Conservation (phyloP, 1,284 basidiomycete species). For the Ustilago lituana region DNA sequence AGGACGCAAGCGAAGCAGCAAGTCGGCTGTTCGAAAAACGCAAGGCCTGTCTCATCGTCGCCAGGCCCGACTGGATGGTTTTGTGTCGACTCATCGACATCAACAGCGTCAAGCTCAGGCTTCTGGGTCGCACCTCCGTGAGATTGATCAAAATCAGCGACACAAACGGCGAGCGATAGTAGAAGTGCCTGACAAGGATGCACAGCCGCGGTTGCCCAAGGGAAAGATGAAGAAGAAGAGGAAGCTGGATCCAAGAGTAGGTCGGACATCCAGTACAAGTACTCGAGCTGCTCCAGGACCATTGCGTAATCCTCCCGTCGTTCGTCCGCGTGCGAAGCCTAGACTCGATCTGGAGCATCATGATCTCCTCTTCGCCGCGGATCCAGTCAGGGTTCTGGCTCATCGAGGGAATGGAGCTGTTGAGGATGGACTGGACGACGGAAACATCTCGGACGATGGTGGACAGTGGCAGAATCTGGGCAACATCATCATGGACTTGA, state of each 20-base stretch:
- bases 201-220: conserved; percentile 3
- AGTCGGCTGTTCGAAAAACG: neutral
- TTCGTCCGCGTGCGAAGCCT: conserved; percentile 20
- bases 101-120: neutral
- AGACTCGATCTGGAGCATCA: conserved; percentile 46
- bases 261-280: conserved; percentile 9
- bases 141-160: conserved; percentile 30
- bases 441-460: conserved; percentile 14
- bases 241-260: conserved; percentile 31
- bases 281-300: neutral
- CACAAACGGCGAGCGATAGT: neutral
- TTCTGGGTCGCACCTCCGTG: conserved; percentile 18
- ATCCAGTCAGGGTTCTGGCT: conserved; percentile 9
- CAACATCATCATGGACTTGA: conserved; percentile 11
- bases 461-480: conserved; percentile 20
- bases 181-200: conserved; percentile 6
- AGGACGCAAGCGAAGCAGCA: conserved; percentile 20
- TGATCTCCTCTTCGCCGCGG: conserved; percentile 39
- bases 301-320: conserved; percentile 41
- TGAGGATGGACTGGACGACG: neutral
- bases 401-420: neutral
- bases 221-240: conserved; percentile 28
- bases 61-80: conserved; percentile 35
- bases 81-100: conserved; percentile 17
- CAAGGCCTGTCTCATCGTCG: neutral